Evolutionary conservation across 208 protist genomes (phyloP).

Genomic region (Crithidia sp.): DNA sequence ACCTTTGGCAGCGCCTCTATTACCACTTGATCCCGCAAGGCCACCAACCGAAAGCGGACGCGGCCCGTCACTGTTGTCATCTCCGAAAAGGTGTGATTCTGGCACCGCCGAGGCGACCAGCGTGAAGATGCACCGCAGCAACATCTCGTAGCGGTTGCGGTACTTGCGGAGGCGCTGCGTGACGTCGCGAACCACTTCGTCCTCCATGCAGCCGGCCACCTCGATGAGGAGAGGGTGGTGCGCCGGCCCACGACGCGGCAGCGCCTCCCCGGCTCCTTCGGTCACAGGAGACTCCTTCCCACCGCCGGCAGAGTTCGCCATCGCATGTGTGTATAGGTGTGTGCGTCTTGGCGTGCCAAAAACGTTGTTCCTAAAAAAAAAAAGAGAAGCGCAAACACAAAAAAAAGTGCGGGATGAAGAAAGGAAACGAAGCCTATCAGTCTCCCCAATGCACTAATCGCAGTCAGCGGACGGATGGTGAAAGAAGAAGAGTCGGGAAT

Average conservation of each 20-base stretch:
- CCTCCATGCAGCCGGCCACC: conserved; percentile 59
- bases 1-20: too few relatives aligned
- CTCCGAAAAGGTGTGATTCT: conserved; percentile 55
- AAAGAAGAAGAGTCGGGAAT: too few relatives aligned
- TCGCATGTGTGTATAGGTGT: too few relatives aligned
- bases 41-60: too few relatives aligned
- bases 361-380: background rate
- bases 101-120: conserved; percentile 39
- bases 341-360: background rate
- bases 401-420: background rate
- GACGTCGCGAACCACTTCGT: conserved; percentile 36
- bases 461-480: too few relatives aligned
- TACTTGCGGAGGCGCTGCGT: conserved; percentile 52
- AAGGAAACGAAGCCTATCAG: too few relatives aligned
- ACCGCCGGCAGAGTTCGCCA: too few relatives aligned
- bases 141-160: conserved; percentile 65
- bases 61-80: background rate
- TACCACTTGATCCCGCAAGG: too few relatives aligned
- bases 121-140: conserved; percentile 66
- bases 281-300: background rate
- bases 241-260: background rate
- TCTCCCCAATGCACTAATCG: too few relatives aligned
- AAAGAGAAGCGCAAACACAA: background rate
- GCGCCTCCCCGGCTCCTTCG: background rate
- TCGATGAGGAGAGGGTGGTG: conserved; percentile 34